phyloP scores from a whole-genome alignment of 257 asterid genomes.

The Nicotiana sylvestris region DNA sequence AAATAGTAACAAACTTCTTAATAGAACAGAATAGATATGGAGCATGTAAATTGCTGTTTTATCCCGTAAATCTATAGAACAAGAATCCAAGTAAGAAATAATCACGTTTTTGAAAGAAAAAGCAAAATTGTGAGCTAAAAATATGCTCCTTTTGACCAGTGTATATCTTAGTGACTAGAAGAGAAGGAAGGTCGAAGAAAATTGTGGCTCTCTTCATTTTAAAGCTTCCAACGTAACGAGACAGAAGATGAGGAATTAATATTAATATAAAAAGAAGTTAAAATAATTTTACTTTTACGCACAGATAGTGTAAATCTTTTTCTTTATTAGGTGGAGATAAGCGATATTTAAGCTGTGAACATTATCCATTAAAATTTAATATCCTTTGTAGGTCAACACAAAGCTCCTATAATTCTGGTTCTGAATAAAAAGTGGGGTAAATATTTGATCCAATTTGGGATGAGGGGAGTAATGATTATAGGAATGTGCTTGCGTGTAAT shows the following conservation, averaged over 20 bases:
- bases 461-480: background rate
- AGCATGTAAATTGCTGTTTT: background rate
- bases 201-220: background rate
- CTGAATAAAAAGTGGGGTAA: background rate
- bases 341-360: background rate
- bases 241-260: background rate
- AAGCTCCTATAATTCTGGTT: background rate
- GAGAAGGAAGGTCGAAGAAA: background rate
- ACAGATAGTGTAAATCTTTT: background rate
- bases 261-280: background rate
- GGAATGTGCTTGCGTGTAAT: background rate
- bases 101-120: background rate
- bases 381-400: background rate
- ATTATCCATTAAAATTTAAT: conserved; percentile 16
- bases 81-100: background rate
- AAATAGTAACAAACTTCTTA: conserved; percentile 4
- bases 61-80: background rate
- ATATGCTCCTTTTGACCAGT: conserved; percentile 2
- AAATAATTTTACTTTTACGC: background rate
- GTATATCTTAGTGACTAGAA: conserved; percentile 14
- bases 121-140: background rate
- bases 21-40: background rate
- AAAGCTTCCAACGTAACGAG: background rate
- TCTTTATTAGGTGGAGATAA: background rate
- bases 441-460: background rate